Evolutionary conservation across 768 basidiomycete species (phyloP), one percentile per base, ranked within the genome.

Genomic region (Russula abietina): DNA sequence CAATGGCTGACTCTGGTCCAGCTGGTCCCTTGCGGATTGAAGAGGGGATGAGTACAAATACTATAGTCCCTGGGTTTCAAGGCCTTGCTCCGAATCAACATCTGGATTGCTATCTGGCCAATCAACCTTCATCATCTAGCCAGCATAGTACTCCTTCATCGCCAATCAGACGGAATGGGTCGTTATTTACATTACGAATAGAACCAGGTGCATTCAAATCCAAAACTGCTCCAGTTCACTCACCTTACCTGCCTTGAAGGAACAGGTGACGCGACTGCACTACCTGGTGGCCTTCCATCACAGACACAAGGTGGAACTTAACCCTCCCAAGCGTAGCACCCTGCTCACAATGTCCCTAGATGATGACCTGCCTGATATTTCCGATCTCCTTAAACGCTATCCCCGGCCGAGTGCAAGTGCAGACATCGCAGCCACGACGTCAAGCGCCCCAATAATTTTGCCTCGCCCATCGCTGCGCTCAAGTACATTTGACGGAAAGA

Each of bases 381-480:
- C 60, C 1, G 67, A 68, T 38, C 61, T 68, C 28, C 65, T 66
- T 17, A 59, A 53, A 39, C 61, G 55, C 7, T 67, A 68, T 48
- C 38, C 55, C 4, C 53, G 59, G 19, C 48, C 57, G 7, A 32
- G 10, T 41, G 14, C 57, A 12, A 17, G 24, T 33, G 14, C 54
- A 4, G 56, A 46, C 16, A 46, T 12, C 46, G 45, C 43, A n/a
- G 57, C 53, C 19, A 33, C 57, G 30, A 24, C 43, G 41, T 55
- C 38, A 43, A 54, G 22, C 12, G 32, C 33, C 10, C 65, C 67
- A 5, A 68, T 68, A 57, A 32, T 51, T 14, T 53, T 68, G 41
- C 65, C 65, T n/a, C 67, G 67, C 38, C 59, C 65, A 28, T 68
- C 67, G 6, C 32, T 68, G 24, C 65, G 65, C 28, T 60, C 65